Conservation (phyloP, 306 rosid species). For the Acmispon strigosus region DNA sequence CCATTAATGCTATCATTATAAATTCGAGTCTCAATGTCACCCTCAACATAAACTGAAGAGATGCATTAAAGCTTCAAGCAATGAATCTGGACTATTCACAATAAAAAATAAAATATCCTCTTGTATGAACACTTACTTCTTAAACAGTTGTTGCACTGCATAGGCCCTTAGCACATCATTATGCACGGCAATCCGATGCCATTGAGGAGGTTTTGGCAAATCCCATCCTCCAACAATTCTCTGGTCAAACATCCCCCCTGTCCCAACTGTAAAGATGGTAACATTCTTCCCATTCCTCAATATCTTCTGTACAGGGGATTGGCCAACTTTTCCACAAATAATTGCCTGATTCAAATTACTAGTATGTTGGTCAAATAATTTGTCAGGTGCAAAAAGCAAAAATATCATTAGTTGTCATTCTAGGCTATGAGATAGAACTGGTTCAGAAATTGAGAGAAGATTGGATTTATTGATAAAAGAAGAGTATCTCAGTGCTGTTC, state of each 20-base stretch:
- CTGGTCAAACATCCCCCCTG: conserved; percentile 96
- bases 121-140: conserved; percentile 44
- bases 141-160: conserved; percentile 76
- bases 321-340: conserved; percentile 95
- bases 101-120: not conserved
- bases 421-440: not conserved
- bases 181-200: conserved; percentile 97
- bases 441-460: no score
- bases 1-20: conserved; percentile 89
- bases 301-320: conserved; percentile 87
- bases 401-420: not conserved
- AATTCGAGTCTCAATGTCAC: conserved; percentile 91
- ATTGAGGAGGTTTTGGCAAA: conserved; percentile 82
- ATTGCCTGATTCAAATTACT: conserved; percentile 57
- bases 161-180: conserved; percentile 73
- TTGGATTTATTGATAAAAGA: no score
- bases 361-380: conserved; percentile 15
- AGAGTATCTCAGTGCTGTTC: no score
- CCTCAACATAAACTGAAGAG: conserved; percentile 88
- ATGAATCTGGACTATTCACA: conserved; percentile 31
- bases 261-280: conserved; percentile 91
- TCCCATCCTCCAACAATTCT: conserved; percentile 49
- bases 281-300: conserved; percentile 75
- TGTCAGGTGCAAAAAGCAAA: conserved; percentile 2
- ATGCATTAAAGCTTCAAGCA: conserved; percentile 49